A percentile compares a stretch with the other conserved stretches of the same genome.
Evolutionary conservation across 257 asterid genomes (phyloP).

Genomic region (Coffea canephora): DNA sequence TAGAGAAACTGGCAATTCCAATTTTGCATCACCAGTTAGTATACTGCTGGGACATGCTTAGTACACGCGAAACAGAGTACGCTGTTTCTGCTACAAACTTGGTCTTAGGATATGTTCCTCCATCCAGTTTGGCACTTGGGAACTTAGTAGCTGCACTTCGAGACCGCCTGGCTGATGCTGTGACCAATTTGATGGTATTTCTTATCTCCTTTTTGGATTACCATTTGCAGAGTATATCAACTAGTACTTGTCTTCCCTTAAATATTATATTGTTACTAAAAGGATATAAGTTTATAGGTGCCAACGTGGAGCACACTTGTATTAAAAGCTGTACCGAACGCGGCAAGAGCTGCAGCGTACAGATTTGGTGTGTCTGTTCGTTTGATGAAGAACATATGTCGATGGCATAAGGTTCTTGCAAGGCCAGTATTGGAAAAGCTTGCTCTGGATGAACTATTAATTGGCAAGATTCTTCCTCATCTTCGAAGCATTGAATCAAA

Average conservation of each 20-base stretch:
- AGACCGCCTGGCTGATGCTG: conserved; percentile 79
- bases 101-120: conserved; percentile 64
- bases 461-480: conserved; percentile 89
- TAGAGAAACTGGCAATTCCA: conserved; percentile 88
- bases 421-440: conserved; percentile 73
- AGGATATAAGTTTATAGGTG: conserved; percentile 39
- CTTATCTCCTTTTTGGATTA: not conserved
- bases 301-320: conserved; percentile 82
- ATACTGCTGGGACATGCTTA: conserved; percentile 81
- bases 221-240: not conserved
- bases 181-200: conserved; percentile 64
- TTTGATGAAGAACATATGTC: conserved; percentile 78
- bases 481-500: conserved; percentile 71
- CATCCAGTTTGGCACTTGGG: conserved; percentile 61
- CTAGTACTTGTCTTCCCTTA: not conserved
- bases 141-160: conserved; percentile 65
- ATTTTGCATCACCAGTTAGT: conserved; percentile 73
- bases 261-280: not conserved
- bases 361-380: conserved; percentile 83
- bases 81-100: conserved; percentile 79
- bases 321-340: conserved; percentile 74
- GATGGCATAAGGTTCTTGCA: conserved; percentile 76
- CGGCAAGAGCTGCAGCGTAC: conserved; percentile 84
- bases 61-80: conserved; percentile 69
- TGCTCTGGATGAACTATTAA: conserved; percentile 73